Evolutionary conservation across 2,329 filamentous ascomycete genomes (phyloP), one percentile per base, ranked within the genome.

Genomic region (Elsinoe perseae): DNA sequence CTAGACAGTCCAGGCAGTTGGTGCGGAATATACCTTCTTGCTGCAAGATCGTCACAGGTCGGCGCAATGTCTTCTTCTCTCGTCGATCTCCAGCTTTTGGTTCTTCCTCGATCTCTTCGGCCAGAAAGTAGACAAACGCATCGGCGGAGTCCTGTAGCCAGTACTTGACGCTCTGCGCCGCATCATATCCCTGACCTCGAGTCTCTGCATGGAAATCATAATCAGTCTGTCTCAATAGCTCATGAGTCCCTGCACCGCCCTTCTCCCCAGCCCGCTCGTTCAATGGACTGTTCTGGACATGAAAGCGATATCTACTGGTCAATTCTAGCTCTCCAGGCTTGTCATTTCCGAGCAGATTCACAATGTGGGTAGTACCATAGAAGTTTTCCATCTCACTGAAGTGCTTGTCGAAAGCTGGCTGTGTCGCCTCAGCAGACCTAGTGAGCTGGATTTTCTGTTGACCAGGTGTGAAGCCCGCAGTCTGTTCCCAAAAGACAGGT

Each of bases 181-280:
- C 89, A 68, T 95, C 90, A 67, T 96, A 97, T 2, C 92, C 92
- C 0, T 88, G 86, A 0, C 87, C 89, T 65, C 87, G 87, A 1
- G 93, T 95, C 70, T 97, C 90, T 2, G 91, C 92, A 67, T 97
- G 91, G 59, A 98, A 97, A 70, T 98, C 93, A 67, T 93, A 98
- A 65, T 95, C 89, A 1, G 92, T 95, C 58, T 86, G 80, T 60
- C 81, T 81, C 27, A 97, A 72, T 34, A 96, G 77, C 48, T 86
- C 81, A 65, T 92, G 88, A 2, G 78, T 65, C 8, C 64, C 77
- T 25, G 77, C 75, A 32, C 80, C 77, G 18, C 79, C 80, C 21
- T 21, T 50, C 28, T 63, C 57, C 27, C 50, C 58, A 10, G 60
- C 61, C 21, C 75, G 72, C 18, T 70, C 65, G 62, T 85, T 86